Evolutionary conservation across 345 rosid genomes (phyloP).

Genomic region (Brassica rapa): DNA sequence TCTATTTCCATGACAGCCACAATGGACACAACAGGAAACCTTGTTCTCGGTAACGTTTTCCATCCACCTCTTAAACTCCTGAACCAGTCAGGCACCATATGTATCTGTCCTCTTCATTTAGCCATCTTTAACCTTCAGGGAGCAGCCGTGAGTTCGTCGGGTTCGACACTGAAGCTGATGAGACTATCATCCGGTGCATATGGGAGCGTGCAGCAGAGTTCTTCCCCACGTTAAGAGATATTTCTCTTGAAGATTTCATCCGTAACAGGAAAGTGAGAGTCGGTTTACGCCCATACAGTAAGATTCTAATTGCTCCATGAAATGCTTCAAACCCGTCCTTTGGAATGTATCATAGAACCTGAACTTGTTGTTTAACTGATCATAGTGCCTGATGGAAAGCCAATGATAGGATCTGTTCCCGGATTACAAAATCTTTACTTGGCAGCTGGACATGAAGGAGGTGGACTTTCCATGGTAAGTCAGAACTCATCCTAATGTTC

Average conservation of each 20-base stretch:
- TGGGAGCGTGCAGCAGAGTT: constrained; percentile 78
- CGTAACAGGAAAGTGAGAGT: constrained; percentile 73
- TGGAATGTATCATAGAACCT: background rate
- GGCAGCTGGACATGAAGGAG: constrained; percentile 96
- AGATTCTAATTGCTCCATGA: constrained; percentile 39
- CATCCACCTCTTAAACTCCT: constrained; percentile 6
- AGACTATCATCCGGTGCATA: constrained; percentile 55
- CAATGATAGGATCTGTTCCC: constrained; percentile 73
- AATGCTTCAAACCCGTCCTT: background rate
- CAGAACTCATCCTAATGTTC: constrained; percentile 9
- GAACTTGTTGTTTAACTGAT: constrained; percentile 20
- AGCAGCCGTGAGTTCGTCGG: constrained; percentile 95
- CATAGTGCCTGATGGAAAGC: constrained; percentile 93
- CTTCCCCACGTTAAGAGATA: constrained; percentile 69
- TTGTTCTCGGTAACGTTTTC: constrained; percentile 65
- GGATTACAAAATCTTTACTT: constrained; percentile 64
- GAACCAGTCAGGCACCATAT: background rate
- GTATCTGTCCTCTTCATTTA: background rate
- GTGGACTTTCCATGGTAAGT: constrained; percentile 84
- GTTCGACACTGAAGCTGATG: constrained; percentile 66
- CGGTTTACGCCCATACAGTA: constrained; percentile 95
- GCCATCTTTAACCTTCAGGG: constrained; percentile 49
- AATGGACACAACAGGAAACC: constrained; percentile 67
- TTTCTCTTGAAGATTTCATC: constrained; percentile 45
- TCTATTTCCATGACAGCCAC: constrained; percentile 92